These are phyloP conservation scores for Globisporangium irregulare DNA, from an alignment of 352 stramenopile genomes.

Conservation along the genomic window DNA sequence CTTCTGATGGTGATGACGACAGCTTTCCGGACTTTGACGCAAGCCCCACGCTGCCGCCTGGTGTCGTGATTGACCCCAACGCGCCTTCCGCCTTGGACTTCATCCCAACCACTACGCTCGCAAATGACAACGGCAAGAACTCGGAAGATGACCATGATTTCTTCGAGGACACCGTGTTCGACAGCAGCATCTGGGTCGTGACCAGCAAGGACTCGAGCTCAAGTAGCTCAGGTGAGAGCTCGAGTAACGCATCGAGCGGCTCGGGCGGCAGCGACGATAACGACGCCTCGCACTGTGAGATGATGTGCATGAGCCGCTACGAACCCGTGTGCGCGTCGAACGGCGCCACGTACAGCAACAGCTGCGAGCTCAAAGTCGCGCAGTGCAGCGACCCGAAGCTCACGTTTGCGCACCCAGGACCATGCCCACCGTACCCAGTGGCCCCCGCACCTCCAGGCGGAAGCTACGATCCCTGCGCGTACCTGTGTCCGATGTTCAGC, in stretches of 20 bases:
- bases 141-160: neutral
- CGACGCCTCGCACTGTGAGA: neutral
- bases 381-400: conserved; percentile 12
- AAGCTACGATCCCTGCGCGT: conserved; percentile 15
- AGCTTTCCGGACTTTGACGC: neutral
- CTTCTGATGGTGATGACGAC: neutral
- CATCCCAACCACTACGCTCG: neutral
- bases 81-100: conserved; percentile 2
- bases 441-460: neutral
- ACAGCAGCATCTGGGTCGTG: neutral
- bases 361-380: conserved; percentile 12
- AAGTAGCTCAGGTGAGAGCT: neutral
- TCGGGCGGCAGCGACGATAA: neutral
- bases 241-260: neutral
- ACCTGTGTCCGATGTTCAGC: conserved; percentile 17
- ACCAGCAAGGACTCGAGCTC: neutral
- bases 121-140: neutral
- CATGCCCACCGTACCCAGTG: neutral
- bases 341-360: conserved; percentile 20
- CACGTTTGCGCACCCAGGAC: neutral
- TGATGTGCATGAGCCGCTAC: conserved; percentile 12
- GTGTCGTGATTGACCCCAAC: conserved; percentile 8
- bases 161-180: neutral
- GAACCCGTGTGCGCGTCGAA: conserved; percentile 22
- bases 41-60: neutral